Evolutionary conservation across 2,329 filamentous ascomycete genomes (phyloP).

Genomic region (Periconia digitata): DNA sequence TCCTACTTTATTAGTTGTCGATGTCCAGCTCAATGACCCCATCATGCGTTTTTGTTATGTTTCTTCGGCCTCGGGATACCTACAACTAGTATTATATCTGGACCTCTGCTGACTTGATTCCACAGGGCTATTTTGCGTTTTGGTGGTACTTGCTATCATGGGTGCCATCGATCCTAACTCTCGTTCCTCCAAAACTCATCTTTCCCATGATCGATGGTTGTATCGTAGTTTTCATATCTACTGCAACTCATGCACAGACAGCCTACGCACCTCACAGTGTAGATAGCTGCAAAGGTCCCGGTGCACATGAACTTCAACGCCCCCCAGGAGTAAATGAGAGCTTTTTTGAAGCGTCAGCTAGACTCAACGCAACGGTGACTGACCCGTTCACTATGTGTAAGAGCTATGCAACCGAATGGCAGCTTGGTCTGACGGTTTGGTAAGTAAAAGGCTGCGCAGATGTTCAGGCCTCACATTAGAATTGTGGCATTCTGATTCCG

Average conservation of each 20-base stretch:
- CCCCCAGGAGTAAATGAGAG: conserved; percentile 25
- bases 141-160: conserved; percentile 15
- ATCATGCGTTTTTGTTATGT: background rate
- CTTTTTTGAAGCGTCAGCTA: conserved; percentile 28
- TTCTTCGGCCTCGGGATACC: too few relatives aligned
- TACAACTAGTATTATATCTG: too few relatives aligned
- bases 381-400: conserved; percentile 22
- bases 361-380: conserved; percentile 21
- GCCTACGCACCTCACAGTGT: conserved; percentile 9
- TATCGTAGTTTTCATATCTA: conserved; percentile 5
- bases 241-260: conserved; percentile 8
- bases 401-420: conserved; percentile 23
- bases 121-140: conserved; percentile 11
- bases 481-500: background rate
- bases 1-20: background rate
- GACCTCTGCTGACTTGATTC: conserved; percentile 2
- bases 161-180: conserved; percentile 13
- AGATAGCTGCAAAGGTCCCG: conserved; percentile 4
- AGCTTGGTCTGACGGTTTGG: conserved; percentile 21
- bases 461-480: background rate
- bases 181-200: conserved; percentile 12
- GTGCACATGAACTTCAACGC: conserved; percentile 11
- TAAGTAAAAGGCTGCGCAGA: conserved; percentile 8
- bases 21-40: too few relatives aligned
- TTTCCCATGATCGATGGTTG: conserved; percentile 13